Evolutionary conservation across 169 alveolate species (phyloP).

Genomic region (Theileria luwenshuni): DNA sequence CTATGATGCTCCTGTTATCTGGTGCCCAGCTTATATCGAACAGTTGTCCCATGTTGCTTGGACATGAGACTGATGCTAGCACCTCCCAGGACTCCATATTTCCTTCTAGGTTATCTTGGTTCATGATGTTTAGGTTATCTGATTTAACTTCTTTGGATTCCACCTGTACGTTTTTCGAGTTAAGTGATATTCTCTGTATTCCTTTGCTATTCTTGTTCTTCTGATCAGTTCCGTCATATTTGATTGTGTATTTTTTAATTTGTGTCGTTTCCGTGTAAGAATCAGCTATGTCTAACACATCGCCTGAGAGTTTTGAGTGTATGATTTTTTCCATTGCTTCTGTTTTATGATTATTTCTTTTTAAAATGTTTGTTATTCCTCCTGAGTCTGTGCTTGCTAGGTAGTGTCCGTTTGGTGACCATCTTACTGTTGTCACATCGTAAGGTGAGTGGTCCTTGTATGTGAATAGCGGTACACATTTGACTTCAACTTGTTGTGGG

Average conservation of each 20-base stretch:
- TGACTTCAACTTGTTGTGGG: not conserved
- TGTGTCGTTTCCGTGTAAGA: constrained; percentile 25
- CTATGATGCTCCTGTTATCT: constrained; percentile 67
- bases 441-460: constrained; percentile 61
- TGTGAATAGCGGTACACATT: constrained; percentile 57
- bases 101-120: constrained; percentile 45
- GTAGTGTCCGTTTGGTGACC: constrained; percentile 66
- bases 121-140: constrained; percentile 43
- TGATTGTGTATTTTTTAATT: constrained; percentile 48
- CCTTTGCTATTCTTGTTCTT: constrained; percentile 13
- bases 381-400: constrained; percentile 70
- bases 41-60: constrained; percentile 65
- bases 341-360: constrained; percentile 44
- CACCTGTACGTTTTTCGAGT: constrained; percentile 26
- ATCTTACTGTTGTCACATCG: constrained; percentile 64
- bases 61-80: constrained; percentile 47
- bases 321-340: constrained; percentile 25
- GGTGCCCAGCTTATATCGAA: constrained; percentile 74
- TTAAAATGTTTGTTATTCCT: constrained; percentile 55
- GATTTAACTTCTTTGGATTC: constrained; percentile 47
- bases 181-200: constrained; percentile 14
- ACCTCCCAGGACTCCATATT: constrained; percentile 57
- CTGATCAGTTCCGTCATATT: constrained; percentile 60
- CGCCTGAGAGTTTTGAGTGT: not conserved
- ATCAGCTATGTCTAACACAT: constrained; percentile 12